These are phyloP conservation scores for Acacia pycnantha DNA, from an alignment of 331 rosid genomes.

Conservation along the genomic window DNA sequence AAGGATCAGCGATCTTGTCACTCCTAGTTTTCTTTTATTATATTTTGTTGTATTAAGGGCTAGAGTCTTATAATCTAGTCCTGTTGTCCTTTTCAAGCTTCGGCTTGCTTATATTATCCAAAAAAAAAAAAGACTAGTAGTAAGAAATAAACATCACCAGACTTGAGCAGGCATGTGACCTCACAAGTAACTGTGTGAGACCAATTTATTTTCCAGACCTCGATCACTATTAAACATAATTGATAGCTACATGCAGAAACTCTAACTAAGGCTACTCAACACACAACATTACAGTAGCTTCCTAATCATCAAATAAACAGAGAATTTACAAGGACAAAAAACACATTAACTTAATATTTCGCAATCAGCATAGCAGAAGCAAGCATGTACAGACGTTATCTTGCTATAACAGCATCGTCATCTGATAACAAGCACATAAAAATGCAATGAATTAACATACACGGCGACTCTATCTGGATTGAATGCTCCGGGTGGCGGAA, in stretches of 20 bases:
- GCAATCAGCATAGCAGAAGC: background rate
- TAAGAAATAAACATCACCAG: background rate
- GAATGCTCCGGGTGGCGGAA: constrained; percentile 86
- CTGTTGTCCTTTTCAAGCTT: no score
- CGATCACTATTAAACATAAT: constrained; percentile 7
- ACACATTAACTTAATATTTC: background rate
- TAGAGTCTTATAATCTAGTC: no score
- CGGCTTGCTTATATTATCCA: no score
- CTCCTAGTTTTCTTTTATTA: no score
- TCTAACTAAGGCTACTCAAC: background rate
- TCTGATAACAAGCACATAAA: background rate
- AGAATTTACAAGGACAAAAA: background rate
- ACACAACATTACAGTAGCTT: background rate
- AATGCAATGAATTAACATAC: constrained; percentile 40
- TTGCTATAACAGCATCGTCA: background rate
- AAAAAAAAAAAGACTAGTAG: background rate
- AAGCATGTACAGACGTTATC: background rate
- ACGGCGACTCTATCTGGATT: constrained; percentile 98
- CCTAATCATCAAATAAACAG: background rate
- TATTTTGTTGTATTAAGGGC: no score
- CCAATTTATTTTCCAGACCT: constrained; percentile 1
- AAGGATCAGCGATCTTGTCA: no score
- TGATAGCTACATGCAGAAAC: background rate
- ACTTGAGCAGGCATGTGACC: background rate
- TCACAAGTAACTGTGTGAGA: background rate